Evolutionary conservation across 805 yeast genomes (phyloP).

Genomic region (Saccharomycopsis sp.): DNA sequence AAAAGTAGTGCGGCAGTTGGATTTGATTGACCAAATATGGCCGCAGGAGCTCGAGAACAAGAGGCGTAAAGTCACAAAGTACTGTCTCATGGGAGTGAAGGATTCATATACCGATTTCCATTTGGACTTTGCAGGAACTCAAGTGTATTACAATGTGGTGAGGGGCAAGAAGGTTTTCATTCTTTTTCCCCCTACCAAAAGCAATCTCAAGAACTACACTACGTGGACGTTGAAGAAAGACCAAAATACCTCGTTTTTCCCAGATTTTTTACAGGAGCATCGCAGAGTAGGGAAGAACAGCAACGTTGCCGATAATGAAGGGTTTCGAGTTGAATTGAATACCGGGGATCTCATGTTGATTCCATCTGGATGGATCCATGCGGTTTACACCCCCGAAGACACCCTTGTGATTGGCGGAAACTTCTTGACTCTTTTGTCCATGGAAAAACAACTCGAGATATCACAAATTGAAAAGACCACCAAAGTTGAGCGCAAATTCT

Average conservation of each 20-base stretch:
- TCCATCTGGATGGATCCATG: slow-evolving; percentile 92
- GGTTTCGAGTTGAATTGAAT: slow-evolving; percentile 45
- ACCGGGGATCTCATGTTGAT: slow-evolving; percentile 73
- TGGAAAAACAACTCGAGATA: slow-evolving; percentile 56
- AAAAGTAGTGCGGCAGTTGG: slow-evolving; percentile 52
- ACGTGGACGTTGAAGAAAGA: slow-evolving; percentile 65
- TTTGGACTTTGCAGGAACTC: slow-evolving; percentile 87
- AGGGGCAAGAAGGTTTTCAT: slow-evolving; percentile 70
- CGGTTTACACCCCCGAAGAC: slow-evolving; percentile 78
- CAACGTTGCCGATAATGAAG: slow-evolving; percentile 27
- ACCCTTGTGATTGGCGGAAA: slow-evolving; percentile 85
- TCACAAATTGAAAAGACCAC: slow-evolving; percentile 58
- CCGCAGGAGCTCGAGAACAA: slow-evolving; percentile 23
- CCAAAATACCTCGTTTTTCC: slow-evolving; percentile 61
- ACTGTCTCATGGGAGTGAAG: slow-evolving; percentile 78
- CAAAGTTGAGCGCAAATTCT: slow-evolving; percentile 65
- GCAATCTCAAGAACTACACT: slow-evolving; percentile 54
- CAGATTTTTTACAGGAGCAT: slow-evolving; percentile 34
- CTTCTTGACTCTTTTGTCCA: slow-evolving; percentile 59
- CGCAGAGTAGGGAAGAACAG: not conserved
- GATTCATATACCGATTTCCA: slow-evolving; percentile 86
- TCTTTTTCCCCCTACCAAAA: slow-evolving; percentile 68
- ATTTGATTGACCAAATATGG: slow-evolving; percentile 69
- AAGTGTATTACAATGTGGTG: slow-evolving; percentile 79
- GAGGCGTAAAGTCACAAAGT: slow-evolving; percentile 61